phyloP scores from a whole-genome alignment of 108 stramenopile genomes.

The Fistulifera pelliculosa region DNA sequence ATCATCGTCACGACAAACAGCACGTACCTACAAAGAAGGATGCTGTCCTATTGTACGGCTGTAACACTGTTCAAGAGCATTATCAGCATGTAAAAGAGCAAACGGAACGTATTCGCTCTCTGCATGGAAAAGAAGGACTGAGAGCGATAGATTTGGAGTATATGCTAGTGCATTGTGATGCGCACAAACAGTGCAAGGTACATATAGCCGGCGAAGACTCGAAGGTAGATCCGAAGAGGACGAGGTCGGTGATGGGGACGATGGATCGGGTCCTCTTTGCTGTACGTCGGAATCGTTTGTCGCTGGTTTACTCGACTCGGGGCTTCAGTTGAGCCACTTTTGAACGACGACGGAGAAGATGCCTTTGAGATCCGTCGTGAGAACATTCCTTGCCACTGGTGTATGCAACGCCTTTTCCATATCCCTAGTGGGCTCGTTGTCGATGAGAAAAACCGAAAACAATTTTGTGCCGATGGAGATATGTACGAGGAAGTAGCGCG shows the following conservation, averaged over 20 bases:
- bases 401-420: slow-evolving; percentile 40
- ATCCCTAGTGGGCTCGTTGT: slow-evolving; percentile 40
- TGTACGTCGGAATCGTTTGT: background rate
- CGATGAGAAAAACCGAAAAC: slow-evolving; percentile 41
- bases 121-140: slow-evolving; percentile 48
- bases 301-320: background rate
- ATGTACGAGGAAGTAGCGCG: slow-evolving; percentile 61
- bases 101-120: slow-evolving; percentile 7
- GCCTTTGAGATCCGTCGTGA: background rate
- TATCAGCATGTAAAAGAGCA: slow-evolving; percentile 5
- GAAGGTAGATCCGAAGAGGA: slow-evolving; percentile 10
- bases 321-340: background rate
- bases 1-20: background rate
- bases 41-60: slow-evolving; percentile 25
- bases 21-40: slow-evolving; percentile 13
- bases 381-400: background rate
- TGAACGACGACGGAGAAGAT: background rate
- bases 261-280: background rate
- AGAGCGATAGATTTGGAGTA: slow-evolving; percentile 49
- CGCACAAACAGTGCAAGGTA: slow-evolving; percentile 13
- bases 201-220: background rate
- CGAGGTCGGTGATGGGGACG: background rate
- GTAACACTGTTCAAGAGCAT: slow-evolving; percentile 23
- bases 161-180: slow-evolving; percentile 30
- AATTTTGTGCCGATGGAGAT: slow-evolving; percentile 58